Conservation (phyloP, 2,329 filamentous ascomycete genomes). For the Claviceps sp. region DNA sequence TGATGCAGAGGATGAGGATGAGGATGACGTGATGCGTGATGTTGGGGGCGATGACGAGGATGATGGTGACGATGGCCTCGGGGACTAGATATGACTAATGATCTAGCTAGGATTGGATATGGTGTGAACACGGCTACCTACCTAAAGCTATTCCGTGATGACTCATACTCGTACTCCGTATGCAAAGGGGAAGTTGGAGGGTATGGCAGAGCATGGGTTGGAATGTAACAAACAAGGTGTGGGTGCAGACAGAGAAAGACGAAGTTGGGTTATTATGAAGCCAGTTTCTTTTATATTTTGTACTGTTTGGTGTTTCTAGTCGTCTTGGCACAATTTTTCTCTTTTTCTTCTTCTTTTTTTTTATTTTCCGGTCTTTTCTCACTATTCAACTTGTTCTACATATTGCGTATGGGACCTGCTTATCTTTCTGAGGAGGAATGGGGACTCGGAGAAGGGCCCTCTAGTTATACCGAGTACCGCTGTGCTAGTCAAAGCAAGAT, state of each 20-base stretch:
- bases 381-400: neutral
- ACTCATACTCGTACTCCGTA: too few species aligned
- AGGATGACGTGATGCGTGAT: constrained; percentile 18
- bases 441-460: too few species aligned
- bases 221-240: too few species aligned
- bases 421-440: neutral
- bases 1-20: constrained; percentile 22
- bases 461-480: too few species aligned
- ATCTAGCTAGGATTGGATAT: neutral
- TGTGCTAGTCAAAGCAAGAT: too few species aligned
- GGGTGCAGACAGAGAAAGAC: neutral
- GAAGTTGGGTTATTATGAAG: neutral
- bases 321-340: neutral
- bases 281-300: neutral
- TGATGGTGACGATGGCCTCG: constrained; percentile 29
- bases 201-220: too few species aligned
- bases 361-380: neutral
- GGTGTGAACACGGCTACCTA: too few species aligned
- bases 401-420: neutral
- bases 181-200: too few species aligned
- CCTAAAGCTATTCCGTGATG: too few species aligned
- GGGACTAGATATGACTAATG: constrained; percentile 21
- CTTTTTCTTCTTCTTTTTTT: too few species aligned
- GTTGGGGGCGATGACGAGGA: constrained; percentile 22
- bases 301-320: neutral